These are phyloP conservation scores for Cudoniella acicularis DNA, from an alignment of 495 filamentous ascomycete species.

Conservation along the genomic window DNA sequence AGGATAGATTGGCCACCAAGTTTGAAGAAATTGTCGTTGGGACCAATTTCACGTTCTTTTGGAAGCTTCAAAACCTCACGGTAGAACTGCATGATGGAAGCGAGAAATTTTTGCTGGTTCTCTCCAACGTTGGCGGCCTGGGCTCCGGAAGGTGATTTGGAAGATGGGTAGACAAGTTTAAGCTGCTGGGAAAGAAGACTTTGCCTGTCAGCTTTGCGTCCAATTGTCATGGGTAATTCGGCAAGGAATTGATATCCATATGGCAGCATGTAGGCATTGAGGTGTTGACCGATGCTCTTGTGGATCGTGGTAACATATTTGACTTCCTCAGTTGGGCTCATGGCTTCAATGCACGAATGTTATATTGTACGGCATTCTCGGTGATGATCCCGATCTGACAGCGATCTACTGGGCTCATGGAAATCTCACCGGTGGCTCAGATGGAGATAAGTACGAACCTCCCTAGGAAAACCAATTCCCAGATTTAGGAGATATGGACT, in stretches of 20 bases:
- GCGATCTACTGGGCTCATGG: no score
- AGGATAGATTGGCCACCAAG: conserved; percentile 18
- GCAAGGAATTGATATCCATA: conserved; percentile 28
- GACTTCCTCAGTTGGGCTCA: conserved; percentile 12
- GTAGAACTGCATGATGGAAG: conserved; percentile 7
- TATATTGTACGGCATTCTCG: no score
- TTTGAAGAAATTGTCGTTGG: conserved; percentile 29
- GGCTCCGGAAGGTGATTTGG: background rate
- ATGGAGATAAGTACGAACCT: conserved; percentile 29
- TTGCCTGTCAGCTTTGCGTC: conserved; percentile 29
- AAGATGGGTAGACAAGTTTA: conserved; percentile 22
- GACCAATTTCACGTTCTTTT: conserved; percentile 13
- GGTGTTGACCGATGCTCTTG: conserved; percentile 16
- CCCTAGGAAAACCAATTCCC: no score
- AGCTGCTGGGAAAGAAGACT: conserved; percentile 18
- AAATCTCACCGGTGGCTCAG: no score
- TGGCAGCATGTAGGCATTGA: conserved; percentile 31
- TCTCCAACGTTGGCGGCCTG: background rate
- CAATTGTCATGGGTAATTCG: conserved; percentile 27
- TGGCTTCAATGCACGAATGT: conserved; percentile 5
- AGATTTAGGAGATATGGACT: no score
- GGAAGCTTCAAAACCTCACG: conserved; percentile 22
- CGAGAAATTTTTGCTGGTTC: conserved; percentile 9
- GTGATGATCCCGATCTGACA: no score
- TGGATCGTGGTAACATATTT: conserved; percentile 18